Base-by-base conservation (phyloP, 2,329 filamentous ascomycete species). In the Lachnellula hyalina region DNA sequence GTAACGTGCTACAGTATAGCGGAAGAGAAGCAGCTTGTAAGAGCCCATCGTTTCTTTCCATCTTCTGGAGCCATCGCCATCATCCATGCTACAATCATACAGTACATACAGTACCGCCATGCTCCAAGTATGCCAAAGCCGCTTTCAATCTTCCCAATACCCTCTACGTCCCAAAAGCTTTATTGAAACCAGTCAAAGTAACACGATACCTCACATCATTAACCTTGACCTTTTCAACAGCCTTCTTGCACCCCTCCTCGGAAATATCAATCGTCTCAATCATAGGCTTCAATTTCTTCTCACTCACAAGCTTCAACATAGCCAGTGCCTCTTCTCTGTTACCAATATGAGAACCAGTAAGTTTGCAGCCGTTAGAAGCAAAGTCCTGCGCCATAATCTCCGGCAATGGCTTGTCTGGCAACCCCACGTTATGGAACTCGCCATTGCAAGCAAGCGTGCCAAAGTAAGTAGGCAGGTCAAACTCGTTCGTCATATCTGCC, bases 131-230 rank as follows among this genome's bases (percentile, higher is more conserved):
- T 32, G 7, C 28, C 28, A 7, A 32, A 32, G 8, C 8, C 8
- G 7, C 25, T 9, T 11, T 9, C 2, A 3, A 9, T 32, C 2
- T 32, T 32, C 28, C 28, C 8, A 9, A 11, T 32, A 3, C 28
- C 8, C 28, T 45, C n/a, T 21, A 38, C 48, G 53, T 64, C 17
- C 46, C 80, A 65, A 89, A 89, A 0, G 75, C 81, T 74, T 86
- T 83, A 63, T 89, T 82, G 63, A 80, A 89, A 9, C 81, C 81
- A 12, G 81, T 83, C 65, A 92, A 70, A 0, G 86, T 89, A 65
- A 89, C 85, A 41, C 89, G 77, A 68, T 89, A 93, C 35, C 79
- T 78, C 14, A 91, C 85, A 68, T 89, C 81, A 63, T 87, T 87
- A 60, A 82, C 82, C 66, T 86, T 82, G 49, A 92, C 82, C 61